A percentile compares a stretch with the other conserved stretches of the same genome.
Evolutionary conservation across 345 rosid species (phyloP).

Genomic region (Barbarea vulgaris): DNA sequence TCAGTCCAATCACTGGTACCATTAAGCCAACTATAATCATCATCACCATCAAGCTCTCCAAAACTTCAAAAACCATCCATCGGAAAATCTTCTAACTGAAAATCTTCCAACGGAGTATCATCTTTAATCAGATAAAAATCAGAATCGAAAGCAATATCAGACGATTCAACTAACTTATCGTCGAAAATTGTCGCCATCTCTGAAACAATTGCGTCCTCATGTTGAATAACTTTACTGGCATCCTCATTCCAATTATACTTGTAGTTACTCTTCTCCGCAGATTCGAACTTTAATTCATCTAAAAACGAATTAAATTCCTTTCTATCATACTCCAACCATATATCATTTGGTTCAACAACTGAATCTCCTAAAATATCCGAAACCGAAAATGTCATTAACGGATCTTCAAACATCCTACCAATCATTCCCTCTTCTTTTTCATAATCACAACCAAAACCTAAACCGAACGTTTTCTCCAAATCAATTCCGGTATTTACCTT

Average conservation of each 20-base stretch:
- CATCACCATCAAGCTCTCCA: background rate
- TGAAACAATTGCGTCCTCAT: background rate
- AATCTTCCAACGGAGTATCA: background rate
- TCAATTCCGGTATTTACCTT: background rate
- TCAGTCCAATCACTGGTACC: background rate
- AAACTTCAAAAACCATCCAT: constrained; percentile 4
- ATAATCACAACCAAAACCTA: constrained; percentile 1
- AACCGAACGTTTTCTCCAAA: background rate
- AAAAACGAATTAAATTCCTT: background rate
- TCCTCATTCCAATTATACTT: background rate
- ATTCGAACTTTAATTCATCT: background rate
- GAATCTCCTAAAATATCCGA: constrained; percentile 6
- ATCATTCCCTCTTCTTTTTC: constrained; percentile 18
- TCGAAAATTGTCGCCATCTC: background rate
- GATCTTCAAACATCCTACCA: constrained; percentile 29
- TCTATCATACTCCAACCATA: background rate
- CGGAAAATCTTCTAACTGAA: background rate
- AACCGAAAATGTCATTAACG: constrained; percentile 12
- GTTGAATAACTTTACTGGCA: background rate
- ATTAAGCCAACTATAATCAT: background rate
- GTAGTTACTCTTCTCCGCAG: background rate
- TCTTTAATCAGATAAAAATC: background rate
- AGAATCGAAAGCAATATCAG: background rate
- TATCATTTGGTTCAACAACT: background rate
- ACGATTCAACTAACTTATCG: background rate